Conservation (phyloP, 2,329 filamentous ascomycete species). For the Calcarisporium arbuscula region DNA sequence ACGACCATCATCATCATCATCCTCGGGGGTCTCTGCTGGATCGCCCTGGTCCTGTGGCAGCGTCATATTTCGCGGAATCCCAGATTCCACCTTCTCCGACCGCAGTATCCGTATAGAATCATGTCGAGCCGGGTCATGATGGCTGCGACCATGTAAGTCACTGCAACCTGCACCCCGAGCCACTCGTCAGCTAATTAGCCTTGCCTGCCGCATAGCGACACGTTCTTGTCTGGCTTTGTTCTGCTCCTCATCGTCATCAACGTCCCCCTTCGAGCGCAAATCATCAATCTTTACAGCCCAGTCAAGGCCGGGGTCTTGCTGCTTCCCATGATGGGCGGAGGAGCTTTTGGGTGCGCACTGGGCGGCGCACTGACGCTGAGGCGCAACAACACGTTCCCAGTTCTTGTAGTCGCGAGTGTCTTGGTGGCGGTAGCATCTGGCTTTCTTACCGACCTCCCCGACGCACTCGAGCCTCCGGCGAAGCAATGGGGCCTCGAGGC, state of each 20-base stretch:
- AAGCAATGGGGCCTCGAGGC: constrained; percentile 13
- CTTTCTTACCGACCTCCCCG: constrained; percentile 10
- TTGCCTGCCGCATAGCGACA: too few species aligned
- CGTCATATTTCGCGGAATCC: constrained; percentile 8
- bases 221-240: constrained; percentile 14
- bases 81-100: constrained; percentile 9
- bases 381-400: constrained; percentile 13
- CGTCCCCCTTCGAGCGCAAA: constrained; percentile 16
- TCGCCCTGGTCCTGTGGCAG: constrained; percentile 14
- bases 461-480: constrained; percentile 5
- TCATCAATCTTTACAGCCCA: constrained; percentile 15
- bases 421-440: constrained; percentile 11
- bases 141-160: constrained; percentile 9
- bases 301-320: constrained; percentile 16
- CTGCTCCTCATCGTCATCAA: constrained; percentile 15
- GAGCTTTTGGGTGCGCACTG: constrained; percentile 12
- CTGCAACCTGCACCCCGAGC: neutral
- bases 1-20: constrained; percentile 13
- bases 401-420: constrained; percentile 12
- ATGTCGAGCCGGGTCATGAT: constrained; percentile 13
- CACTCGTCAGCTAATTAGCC: neutral
- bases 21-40: constrained; percentile 12
- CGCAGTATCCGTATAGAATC: constrained; percentile 14
- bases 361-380: constrained; percentile 11
- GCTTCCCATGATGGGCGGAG: constrained; percentile 16